Evolutionary conservation across 2,329 filamentous ascomycete species (phyloP).

Genomic region (Colletotrichum sublineola): DNA sequence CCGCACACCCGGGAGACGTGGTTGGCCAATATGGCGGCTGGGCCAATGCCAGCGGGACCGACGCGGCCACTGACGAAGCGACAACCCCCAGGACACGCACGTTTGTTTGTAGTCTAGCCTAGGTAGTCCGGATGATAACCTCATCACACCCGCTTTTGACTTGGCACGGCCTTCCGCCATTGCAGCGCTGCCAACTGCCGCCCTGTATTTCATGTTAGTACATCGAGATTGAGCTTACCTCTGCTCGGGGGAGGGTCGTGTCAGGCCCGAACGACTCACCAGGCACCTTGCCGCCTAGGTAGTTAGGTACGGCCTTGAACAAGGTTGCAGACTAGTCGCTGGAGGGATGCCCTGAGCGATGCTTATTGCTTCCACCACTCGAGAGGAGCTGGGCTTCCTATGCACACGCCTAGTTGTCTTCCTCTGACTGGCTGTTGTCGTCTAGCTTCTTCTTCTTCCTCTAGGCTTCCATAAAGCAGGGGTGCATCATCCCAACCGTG

Average conservation of each 20-base stretch:
- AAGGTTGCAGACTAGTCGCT: neutral
- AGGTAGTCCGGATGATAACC: neutral
- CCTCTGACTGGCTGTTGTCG: neutral
- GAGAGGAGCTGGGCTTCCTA: neutral
- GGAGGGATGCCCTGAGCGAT: neutral
- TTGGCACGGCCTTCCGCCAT: conserved; percentile 6
- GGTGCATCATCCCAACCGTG: conserved; percentile 18
- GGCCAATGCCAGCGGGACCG: neutral
- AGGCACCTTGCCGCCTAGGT: neutral
- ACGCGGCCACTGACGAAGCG: neutral
- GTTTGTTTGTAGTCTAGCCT: neutral
- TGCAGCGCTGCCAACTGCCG: conserved; percentile 9
- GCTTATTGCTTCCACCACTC: neutral
- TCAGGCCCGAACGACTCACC: neutral
- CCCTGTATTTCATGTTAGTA: conserved; percentile 4
- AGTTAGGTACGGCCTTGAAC: neutral
- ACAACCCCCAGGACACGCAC: conserved; percentile 17
- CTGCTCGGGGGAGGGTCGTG: neutral
- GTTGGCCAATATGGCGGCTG: neutral
- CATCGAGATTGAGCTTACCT: conserved; percentile 9
- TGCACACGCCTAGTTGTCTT: conserved; percentile 9
- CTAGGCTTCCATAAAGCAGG: conserved; percentile 13
- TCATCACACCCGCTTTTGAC: conserved; percentile 6
- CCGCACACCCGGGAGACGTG: neutral
- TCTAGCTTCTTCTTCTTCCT: neutral